Evolutionary conservation across 106 monocot genomes (phyloP).

Genomic region (Triglochin maritima): DNA sequence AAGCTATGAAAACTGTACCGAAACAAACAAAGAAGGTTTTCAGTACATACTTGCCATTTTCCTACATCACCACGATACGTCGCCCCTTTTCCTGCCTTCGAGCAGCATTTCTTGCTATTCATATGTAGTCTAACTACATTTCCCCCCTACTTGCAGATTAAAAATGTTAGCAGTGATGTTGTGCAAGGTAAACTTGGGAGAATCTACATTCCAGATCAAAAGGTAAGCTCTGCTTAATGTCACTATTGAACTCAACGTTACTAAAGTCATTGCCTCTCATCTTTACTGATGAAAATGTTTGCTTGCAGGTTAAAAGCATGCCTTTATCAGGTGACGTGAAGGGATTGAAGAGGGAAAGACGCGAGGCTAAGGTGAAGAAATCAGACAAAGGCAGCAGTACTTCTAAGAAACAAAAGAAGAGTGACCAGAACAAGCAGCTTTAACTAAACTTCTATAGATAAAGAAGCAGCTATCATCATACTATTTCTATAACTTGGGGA

Average conservation of each 20-base stretch:
- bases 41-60: not conserved
- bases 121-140: not conserved
- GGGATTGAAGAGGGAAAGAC: conserved; percentile 79
- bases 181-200: conserved; percentile 75
- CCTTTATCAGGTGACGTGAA: conserved; percentile 41
- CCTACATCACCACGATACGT: not conserved
- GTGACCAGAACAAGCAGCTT: too few relatives aligned
- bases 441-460: not conserved
- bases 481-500: too few relatives aligned
- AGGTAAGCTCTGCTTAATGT: conserved; percentile 26
- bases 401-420: conserved; percentile 3
- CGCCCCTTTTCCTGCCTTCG: not conserved
- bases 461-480: not conserved
- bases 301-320: conserved; percentile 45
- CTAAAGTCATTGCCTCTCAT: not conserved
- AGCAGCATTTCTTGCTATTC: not conserved
- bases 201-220: conserved; percentile 87
- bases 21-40: conserved; percentile 42
- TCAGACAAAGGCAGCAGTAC: conserved; percentile 1
- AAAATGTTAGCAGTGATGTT: conserved; percentile 63
- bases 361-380: conserved; percentile 51
- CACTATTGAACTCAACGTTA: too few relatives aligned
- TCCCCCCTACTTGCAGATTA: conserved; percentile 31
- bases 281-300: not conserved
- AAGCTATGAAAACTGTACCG: conserved; percentile 63